These are phyloP conservation scores for Sporothrix dimorphospora DNA, from an alignment of 2,329 filamentous ascomycete species.

Conservation along the genomic window DNA sequence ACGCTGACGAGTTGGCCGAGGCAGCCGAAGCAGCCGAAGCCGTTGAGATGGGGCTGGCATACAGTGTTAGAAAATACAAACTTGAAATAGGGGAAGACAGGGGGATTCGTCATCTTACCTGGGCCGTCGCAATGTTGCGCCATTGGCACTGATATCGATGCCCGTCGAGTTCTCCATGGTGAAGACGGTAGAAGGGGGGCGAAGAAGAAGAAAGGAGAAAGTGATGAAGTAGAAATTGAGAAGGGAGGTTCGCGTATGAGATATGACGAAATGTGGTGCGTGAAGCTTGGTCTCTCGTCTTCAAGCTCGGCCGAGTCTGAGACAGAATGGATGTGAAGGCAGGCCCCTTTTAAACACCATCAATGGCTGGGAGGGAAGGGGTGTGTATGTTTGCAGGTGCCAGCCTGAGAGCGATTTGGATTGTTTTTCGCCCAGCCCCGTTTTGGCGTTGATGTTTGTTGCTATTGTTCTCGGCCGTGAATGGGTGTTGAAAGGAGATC, in stretches of 20 bases:
- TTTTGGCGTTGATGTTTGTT: slow-evolving; percentile 12
- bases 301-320: neutral
- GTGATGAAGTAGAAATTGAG: neutral
- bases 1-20: neutral
- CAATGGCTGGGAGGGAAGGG: neutral
- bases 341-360: slow-evolving; percentile 15
- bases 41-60: neutral
- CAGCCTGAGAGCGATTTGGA: no score
- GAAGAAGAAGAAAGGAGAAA: neutral
- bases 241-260: neutral
- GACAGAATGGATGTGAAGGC: neutral
- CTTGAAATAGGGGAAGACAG: neutral
- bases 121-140: neutral
- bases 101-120: neutral
- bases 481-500: slow-evolving; percentile 10
- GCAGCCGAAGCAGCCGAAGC: neutral
- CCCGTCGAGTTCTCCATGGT: slow-evolving; percentile 3
- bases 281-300: neutral
- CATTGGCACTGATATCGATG: neutral
- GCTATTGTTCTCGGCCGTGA: slow-evolving; percentile 7
- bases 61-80: neutral
- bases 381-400: no score
- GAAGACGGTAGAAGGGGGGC: neutral
- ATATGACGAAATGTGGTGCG: neutral
- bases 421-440: neutral